Evolutionary conservation across 768 basidiomycete species (phyloP).

Genomic region (Leccinum subgranulosum): DNA sequence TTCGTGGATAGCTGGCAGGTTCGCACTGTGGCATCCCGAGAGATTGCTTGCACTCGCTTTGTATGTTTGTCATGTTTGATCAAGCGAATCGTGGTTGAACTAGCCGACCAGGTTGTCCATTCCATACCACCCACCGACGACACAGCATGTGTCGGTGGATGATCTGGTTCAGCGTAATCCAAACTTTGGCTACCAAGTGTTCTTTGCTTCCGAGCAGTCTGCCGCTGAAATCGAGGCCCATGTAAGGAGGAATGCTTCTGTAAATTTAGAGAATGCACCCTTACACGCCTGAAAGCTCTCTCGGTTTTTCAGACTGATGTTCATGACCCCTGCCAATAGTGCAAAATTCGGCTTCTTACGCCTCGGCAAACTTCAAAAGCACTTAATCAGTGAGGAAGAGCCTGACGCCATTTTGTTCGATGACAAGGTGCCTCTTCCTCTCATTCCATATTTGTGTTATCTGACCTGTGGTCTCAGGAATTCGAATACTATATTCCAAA

Average conservation of each 20-base stretch:
- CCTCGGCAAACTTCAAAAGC: slow-evolving; percentile 8
- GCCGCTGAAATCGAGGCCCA: slow-evolving; percentile 54
- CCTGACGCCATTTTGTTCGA: slow-evolving; percentile 16
- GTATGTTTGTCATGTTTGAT: slow-evolving; percentile 37
- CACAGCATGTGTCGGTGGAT: slow-evolving; percentile 45
- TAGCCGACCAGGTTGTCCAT: slow-evolving; percentile 51
- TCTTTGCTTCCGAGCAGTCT: slow-evolving; percentile 53
- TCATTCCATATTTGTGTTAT: background rate
- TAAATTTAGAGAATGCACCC: background rate
- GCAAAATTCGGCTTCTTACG: background rate
- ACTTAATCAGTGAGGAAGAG: slow-evolving; percentile 2
- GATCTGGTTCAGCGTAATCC: slow-evolving; percentile 51
- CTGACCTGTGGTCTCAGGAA: slow-evolving; percentile 43
- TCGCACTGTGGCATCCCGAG: slow-evolving; percentile 71
- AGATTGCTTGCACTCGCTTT: slow-evolving; percentile 55
- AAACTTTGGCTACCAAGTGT: slow-evolving; percentile 64
- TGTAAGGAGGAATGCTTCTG: slow-evolving; percentile 34
- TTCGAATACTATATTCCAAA: slow-evolving; percentile 47
- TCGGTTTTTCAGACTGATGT: slow-evolving; percentile 17
- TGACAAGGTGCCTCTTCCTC: slow-evolving; percentile 13
- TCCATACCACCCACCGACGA: slow-evolving; percentile 62
- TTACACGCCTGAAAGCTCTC: slow-evolving; percentile 28
- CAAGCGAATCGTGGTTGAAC: background rate
- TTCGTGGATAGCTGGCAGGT: slow-evolving; percentile 55
- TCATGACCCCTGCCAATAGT: background rate